Conservation (phyloP, 2,329 filamentous ascomycete species). For the Nemania sp. region DNA sequence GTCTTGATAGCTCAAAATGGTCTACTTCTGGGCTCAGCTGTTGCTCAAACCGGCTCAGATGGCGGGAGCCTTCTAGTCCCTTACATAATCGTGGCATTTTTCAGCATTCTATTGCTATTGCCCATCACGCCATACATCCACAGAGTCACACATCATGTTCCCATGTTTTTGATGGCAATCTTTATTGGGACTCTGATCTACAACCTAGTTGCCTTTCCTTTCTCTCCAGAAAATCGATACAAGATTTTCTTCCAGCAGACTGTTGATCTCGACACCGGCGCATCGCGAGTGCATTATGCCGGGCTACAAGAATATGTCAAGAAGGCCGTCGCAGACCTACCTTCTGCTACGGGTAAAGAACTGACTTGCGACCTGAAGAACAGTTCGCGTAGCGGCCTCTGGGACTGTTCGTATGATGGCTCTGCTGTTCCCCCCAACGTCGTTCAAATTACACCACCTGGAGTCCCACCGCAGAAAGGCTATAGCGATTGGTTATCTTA, state of each 20-base stretch:
- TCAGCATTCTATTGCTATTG: slow-evolving; percentile 72
- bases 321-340: slow-evolving; percentile 68
- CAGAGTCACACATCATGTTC: slow-evolving; percentile 80
- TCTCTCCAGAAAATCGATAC: slow-evolving; percentile 75
- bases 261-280: slow-evolving; percentile 74
- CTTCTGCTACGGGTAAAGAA: slow-evolving; percentile 67
- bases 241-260: slow-evolving; percentile 88
- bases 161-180: slow-evolving; percentile 72
- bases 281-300: slow-evolving; percentile 68
- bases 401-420: slow-evolving; percentile 72
- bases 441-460: slow-evolving; percentile 48
- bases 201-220: slow-evolving; percentile 86
- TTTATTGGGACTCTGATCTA: slow-evolving; percentile 79
- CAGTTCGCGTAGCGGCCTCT: slow-evolving; percentile 53
- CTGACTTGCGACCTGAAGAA: slow-evolving; percentile 54
- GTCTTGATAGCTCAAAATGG: slow-evolving; percentile 77
- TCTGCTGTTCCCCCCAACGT: slow-evolving; percentile 63
- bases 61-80: slow-evolving; percentile 73
- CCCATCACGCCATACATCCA: slow-evolving; percentile 85
- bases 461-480: slow-evolving; percentile 46
- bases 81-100: slow-evolving; percentile 68
- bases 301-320: slow-evolving; percentile 70
- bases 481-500: slow-evolving; percentile 67
- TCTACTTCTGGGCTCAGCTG: slow-evolving; percentile 70
- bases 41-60: slow-evolving; percentile 82